These are phyloP conservation scores for Ophiocordyceps sinensis DNA, from an alignment of 2,329 filamentous ascomycete genomes.

Conservation along the genomic window DNA sequence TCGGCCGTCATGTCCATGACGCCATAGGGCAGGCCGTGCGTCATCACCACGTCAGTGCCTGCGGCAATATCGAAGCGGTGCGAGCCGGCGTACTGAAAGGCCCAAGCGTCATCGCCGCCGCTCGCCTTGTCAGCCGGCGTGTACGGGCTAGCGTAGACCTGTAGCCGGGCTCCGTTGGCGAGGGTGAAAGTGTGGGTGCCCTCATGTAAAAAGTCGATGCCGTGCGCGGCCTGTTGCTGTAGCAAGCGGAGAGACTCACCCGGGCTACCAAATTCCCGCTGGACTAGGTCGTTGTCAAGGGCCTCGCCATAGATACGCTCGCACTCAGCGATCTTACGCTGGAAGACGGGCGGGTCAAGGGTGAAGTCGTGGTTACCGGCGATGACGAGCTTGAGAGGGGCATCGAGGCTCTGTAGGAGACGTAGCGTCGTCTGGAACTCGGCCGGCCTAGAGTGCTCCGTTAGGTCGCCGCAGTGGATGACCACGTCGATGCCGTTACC, in stretches of 20 bases:
- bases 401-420: constrained; percentile 22
- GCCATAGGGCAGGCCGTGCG: constrained; percentile 21
- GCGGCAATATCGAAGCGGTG: constrained; percentile 13
- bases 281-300: constrained; percentile 4
- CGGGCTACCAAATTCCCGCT: constrained; percentile 20
- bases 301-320: not conserved
- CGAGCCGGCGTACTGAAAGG: constrained; percentile 25
- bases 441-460: constrained; percentile 24
- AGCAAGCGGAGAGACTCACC: constrained; percentile 19
- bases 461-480: constrained; percentile 37
- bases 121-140: constrained; percentile 19
- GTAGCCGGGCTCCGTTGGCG: constrained; percentile 23
- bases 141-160: constrained; percentile 29
- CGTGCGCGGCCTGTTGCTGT: constrained; percentile 7
- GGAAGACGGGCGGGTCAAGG: constrained; percentile 20
- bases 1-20: constrained; percentile 23
- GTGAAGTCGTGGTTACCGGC: constrained; percentile 38
- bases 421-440: constrained; percentile 23
- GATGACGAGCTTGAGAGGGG: constrained; percentile 32
- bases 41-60: constrained; percentile 17
- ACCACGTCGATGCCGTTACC: constrained; percentile 29
- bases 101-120: constrained; percentile 20
- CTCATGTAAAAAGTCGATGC: constrained; percentile 26
- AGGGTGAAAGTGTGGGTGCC: constrained; percentile 24
- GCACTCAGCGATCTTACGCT: constrained; percentile 10